phyloP scores from a whole-genome alignment of 2,329 filamentous ascomycete species.

The Didymosphaeria variabile region DNA sequence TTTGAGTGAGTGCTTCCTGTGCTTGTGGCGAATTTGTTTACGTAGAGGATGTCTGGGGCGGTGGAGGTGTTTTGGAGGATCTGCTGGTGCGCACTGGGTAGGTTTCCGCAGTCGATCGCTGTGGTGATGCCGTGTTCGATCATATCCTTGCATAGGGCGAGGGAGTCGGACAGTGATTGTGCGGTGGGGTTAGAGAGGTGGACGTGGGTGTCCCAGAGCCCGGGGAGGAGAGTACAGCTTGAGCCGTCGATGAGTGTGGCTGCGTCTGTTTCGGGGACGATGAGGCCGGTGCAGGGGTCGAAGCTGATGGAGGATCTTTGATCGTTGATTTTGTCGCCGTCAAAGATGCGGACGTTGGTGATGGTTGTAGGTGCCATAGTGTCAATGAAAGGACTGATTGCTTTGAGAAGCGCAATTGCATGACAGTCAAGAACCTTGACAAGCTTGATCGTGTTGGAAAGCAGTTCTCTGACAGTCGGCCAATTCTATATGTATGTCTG shows the following conservation, averaged over 20 bases:
- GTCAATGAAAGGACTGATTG: too few species aligned
- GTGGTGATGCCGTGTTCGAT: constrained; percentile 10
- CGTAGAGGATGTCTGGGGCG: constrained; percentile 7
- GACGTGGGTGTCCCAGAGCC: constrained; percentile 18
- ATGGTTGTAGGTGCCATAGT: constrained; percentile 7
- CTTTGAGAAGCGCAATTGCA: too few species aligned
- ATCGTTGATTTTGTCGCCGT: constrained; percentile 10
- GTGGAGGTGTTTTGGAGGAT: background rate
- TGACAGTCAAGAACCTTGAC: too few species aligned
- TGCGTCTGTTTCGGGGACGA: background rate
- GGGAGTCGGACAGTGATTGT: background rate
- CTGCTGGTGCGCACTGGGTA: constrained; percentile 2
- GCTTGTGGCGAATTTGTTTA: constrained; percentile 14
- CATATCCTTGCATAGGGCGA: constrained; percentile 3
- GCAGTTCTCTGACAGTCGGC: too few species aligned
- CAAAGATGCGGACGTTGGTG: constrained; percentile 15
- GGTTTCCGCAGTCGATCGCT: constrained; percentile 10
- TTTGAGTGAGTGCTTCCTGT: constrained; percentile 15
- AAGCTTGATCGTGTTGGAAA: too few species aligned
- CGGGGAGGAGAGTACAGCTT: constrained; percentile 17
- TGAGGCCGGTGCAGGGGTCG: constrained; percentile 11
- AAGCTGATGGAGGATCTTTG: constrained; percentile 4
- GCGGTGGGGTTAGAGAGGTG: background rate
- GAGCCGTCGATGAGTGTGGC: constrained; percentile 5
- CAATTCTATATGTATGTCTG: too few species aligned